Base-by-base conservation (phyloP, 2,329 filamentous ascomycete species). In the Ramularia endophylla region DNA sequence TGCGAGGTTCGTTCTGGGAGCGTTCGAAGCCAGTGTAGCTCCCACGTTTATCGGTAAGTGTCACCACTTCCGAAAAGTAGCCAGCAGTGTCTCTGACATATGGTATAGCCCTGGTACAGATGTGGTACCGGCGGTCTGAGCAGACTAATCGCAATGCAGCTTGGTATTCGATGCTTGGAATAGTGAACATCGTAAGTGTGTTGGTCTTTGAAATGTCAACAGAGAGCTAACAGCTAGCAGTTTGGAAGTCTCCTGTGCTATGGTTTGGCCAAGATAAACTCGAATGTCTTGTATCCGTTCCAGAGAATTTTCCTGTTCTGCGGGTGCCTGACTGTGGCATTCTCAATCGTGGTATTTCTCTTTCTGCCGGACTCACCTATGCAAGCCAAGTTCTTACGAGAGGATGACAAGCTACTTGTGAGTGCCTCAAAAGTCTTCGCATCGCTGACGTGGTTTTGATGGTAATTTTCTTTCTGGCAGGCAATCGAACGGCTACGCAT, bases 301-400 rank as follows among this genome's bases (percentile, higher is more conserved):
- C 49, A 54, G 44, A 52, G 55, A 22, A 53, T 59, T 36, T 58
- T 60, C 44, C 45, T 60, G 5, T 54, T 60, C 44, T 55, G 48
- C 73, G 41, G 47, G 8, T 30, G 25, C 11, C 13, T 79, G 34
- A 78, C 75, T 0, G 68, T 78, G 5, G 59, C 67, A 1, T 75
- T 73, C 44, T 68, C 73, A 2, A 51, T 66, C 0, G 53, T 73
- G 9, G 71, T 83, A 4, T 68, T 77, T 57, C 60, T 72, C 13
- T 72, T 74, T 38, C 78, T 84, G 69, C 81, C 81, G 0, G 80
- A 84, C 50, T 80, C 77, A 0, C 80, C 80, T 0, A 72, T 80
- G 53, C 69, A 75, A 16, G 71, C 77, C 1, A 75, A 71, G 15
- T 81, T 80, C 36, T 65, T 82, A 2, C 67, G 62, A 0, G 68